Percentiles rank a stretch among this genome's conserved stretches.
These are phyloP conservation scores for Amaranthus hypochondriacus DNA, from an alignment of 148 eudicot genomes.

Conservation along the genomic window DNA sequence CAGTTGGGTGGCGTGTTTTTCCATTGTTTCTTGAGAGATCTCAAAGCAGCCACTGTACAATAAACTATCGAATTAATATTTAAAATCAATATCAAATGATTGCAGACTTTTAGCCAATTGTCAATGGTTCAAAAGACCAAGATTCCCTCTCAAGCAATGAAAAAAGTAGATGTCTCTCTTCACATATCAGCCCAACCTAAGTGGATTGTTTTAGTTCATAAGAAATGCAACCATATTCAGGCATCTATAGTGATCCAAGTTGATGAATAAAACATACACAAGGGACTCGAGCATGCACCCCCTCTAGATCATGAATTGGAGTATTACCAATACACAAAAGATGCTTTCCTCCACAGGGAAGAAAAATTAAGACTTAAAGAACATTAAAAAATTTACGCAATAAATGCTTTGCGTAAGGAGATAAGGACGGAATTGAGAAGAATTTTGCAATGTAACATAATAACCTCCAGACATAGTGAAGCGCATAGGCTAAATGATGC, in stretches of 20 bases:
- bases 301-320: too few relatives aligned
- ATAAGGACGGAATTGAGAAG: not conserved
- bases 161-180: not conserved
- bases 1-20: conserved; percentile 33
- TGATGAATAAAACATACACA: not conserved
- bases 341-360: not conserved
- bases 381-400: not conserved
- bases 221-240: not conserved
- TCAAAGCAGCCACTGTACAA: conserved; percentile 28
- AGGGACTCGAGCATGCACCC: not conserved
- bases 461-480: not conserved
- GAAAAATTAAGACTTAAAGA: not conserved
- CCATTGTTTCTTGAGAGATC: conserved; percentile 28
- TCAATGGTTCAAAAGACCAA: not conserved
- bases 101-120: not conserved
- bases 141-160: not conserved
- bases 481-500: not conserved
- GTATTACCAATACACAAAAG: too few relatives aligned
- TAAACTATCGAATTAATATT: not conserved
- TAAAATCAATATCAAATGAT: not conserved
- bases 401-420: not conserved
- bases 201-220: not conserved
- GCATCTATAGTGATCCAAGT: not conserved
- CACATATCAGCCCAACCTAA: not conserved
- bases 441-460: not conserved